phyloP scores from a whole-genome alignment of 441 rosid species.

The Geranium incanum region DNA sequence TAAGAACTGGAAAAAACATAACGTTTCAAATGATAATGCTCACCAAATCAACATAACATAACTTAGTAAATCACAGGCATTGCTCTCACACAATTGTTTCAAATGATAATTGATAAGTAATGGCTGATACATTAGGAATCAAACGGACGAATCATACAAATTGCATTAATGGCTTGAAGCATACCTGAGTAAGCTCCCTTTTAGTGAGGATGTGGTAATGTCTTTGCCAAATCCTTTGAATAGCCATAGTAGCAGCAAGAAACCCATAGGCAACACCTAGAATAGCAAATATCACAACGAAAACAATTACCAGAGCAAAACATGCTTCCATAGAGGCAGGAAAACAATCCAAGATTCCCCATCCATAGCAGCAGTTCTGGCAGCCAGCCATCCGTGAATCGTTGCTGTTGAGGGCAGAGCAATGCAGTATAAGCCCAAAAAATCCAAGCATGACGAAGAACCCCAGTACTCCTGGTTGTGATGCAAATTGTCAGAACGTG shows the following conservation, averaged over 20 bases:
- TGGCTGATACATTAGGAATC: neutral
- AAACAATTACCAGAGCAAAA: constrained; percentile 73
- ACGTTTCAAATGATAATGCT: too few species aligned
- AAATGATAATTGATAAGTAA: neutral
- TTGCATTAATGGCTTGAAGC: neutral
- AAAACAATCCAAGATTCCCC: constrained; percentile 93
- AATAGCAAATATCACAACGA: constrained; percentile 79
- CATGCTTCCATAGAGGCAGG: constrained; percentile 97
- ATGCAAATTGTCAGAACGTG: constrained; percentile 11
- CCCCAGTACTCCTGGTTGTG: constrained; percentile 56
- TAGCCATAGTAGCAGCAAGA: constrained; percentile 89
- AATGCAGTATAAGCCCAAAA: constrained; percentile 76
- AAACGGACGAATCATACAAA: neutral
- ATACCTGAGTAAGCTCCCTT: constrained; percentile 79
- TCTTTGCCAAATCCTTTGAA: constrained; percentile 92
- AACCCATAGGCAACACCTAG: constrained; percentile 92
- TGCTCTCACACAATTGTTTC: constrained; percentile 25
- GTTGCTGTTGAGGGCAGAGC: constrained; percentile 75
- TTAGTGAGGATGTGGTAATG: constrained; percentile 92
- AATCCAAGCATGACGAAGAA: constrained; percentile 90
- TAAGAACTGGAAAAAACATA: too few species aligned
- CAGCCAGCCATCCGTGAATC: constrained; percentile 94
- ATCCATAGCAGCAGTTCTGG: constrained; percentile 94
- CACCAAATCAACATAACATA: too few species aligned
- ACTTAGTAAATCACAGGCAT: neutral